A percentile compares a stretch with the other conserved stretches of the same genome.
phyloP scores from a whole-genome alignment of 257 asterid species.

The Gentiana dahurica region DNA sequence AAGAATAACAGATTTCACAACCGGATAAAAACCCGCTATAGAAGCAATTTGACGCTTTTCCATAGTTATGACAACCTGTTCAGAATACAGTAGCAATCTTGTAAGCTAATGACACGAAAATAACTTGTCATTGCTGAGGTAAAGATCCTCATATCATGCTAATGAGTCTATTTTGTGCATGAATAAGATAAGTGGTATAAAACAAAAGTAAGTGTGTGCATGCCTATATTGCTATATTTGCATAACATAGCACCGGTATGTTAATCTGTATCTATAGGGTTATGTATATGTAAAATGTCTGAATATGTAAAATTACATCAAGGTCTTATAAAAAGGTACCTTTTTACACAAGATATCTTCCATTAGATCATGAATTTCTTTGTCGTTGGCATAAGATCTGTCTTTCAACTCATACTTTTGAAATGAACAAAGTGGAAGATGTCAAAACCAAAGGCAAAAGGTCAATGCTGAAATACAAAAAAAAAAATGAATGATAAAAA shows the following conservation, averaged over 20 bases:
- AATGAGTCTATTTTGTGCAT: no score
- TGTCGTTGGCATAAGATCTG: slow-evolving; percentile 47
- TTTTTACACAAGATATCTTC: slow-evolving; percentile 69
- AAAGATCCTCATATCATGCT: no score
- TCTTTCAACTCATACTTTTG: slow-evolving; percentile 58
- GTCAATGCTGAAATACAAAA: neutral
- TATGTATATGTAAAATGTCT: no score
- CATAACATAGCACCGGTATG: no score
- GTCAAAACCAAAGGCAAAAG: no score
- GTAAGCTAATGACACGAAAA: neutral
- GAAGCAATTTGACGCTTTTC: slow-evolving; percentile 81
- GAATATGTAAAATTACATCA: no score
- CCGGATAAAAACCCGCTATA: slow-evolving; percentile 77
- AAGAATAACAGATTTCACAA: slow-evolving; percentile 93
- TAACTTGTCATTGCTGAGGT: no score
- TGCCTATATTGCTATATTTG: no score
- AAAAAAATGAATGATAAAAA: neutral
- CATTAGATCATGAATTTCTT: slow-evolving; percentile 53
- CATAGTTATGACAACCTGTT: slow-evolving; percentile 76
- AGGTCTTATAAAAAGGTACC: slow-evolving; percentile 25
- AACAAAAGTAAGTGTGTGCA: no score
- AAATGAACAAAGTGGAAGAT: no score
- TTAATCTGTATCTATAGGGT: no score
- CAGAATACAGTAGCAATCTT: neutral
- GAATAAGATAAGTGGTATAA: no score